Evolutionary conservation across 1,284 basidiomycete species (phyloP), one percentile per base, ranked within the genome.

Genomic region (Cryptococcus floricola): DNA sequence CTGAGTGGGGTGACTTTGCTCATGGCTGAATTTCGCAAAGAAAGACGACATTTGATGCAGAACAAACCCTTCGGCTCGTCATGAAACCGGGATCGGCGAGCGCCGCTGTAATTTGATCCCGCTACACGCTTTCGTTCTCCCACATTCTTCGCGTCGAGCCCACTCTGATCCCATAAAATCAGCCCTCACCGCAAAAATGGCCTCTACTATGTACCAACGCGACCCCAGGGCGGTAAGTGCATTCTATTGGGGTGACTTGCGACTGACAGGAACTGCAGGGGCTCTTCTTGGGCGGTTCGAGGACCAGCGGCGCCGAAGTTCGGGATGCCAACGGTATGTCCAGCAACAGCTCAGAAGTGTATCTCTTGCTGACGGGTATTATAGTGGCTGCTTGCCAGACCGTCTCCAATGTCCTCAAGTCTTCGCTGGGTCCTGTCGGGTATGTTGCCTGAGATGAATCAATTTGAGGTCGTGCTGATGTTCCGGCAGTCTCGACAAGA

Each of bases 381-480:
- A 19, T 58, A 93, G 96, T 98, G 65, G 85, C 92, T 68, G 95
- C 96, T 48, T 95, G 94, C 48, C 88, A 92, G 75, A 88, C 93
- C 10, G 96, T 99, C 69, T 91, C 96, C 61, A 98, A 99, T 79
- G 89, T 98, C 66, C 86, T 99, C 54, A 98, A 96, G 82, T 96
- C 90, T 68, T 96, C 92, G 47, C 77, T 99, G 44, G 96, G 96
- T 9, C 96, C 96, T 6, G 83, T 98, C 56, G 95, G 76, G 74
- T 76, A 51, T 58, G 72, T 62, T 16, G 28, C 12, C 14, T 9
- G 7, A 4, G 10, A 4, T 9, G 4, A 12, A 46, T 23, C 19
- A 31, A 23, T 27, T 5, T 27, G 45, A 34, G n/a, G 41, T 8
- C 39, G n/a, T 48, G 57, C 63, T 56, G 66, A 64, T 41, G 37